Base-by-base conservation (phyloP, 192 early-diverging fungal species). In the Chytriomyces confervae region DNA sequence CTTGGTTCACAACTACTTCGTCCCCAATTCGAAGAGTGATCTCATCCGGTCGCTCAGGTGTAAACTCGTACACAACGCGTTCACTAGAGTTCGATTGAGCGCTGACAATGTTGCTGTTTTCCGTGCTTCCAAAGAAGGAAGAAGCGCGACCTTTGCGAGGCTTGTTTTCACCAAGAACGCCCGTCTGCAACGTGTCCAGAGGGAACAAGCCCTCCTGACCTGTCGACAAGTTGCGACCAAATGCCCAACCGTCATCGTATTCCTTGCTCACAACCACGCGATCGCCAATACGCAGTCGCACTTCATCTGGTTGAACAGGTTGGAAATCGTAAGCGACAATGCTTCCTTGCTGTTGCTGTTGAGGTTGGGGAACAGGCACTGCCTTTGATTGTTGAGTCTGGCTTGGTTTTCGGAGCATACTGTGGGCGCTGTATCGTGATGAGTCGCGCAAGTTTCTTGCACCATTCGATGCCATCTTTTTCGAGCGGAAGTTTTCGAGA, bases 221-320 rank as follows among this genome's bases (percentile, higher is more conserved):
- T 5, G 24, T 71, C n/a, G 77, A 36, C 68, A 78, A 11, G 61
- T 71, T 71, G 16, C 36, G n/a, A 11, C 77, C 77, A 20, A n/a
- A 60, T 23, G 67, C 77, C 77, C 77, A 78, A 24, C 77, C 66
- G 48, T 70, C 67, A 46, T 69, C 67, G 47, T 69, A 69, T 46
- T 69, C 67, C 11, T 45, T 46, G 13, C 46, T 69, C 11, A 69
- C 46, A 18, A 45, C 27, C 36, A 69, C 67, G 18, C 24, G 46
- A 48, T 69, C 67, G 43, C 67, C 67, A 46, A 18, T 24, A 9
- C 29, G 24, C 43, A 69, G 47, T 46, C 18, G 43, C 8, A 69
- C n/a, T 6, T 69, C 67, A 48, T 69, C 67, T 18, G 46, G 27
- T 48, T 69, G 67, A 24, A 48, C 47, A n/a, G 67, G 67, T 48